phyloP scores from a whole-genome alignment of 176 grass and related monocot species.

The Musa troglodytarum region DNA sequence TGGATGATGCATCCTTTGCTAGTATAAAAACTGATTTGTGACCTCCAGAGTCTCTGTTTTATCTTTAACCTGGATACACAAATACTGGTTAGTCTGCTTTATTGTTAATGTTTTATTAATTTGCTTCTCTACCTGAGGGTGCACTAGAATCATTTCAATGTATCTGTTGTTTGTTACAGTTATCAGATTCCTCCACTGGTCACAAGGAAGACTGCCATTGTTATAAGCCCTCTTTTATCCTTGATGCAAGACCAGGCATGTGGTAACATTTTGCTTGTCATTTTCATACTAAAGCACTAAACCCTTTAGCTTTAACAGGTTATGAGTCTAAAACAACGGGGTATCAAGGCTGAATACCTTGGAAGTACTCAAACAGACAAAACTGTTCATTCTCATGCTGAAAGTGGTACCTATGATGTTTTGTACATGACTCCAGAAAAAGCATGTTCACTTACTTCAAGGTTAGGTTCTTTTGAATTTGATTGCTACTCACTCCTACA shows the following conservation, averaged over 20 bases:
- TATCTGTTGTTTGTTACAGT: conserved; percentile 19
- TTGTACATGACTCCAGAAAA: conserved; percentile 92
- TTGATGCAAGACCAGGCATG: conserved; percentile 87
- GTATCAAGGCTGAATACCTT: conserved; percentile 76
- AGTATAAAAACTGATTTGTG: not conserved
- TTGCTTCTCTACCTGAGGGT: not conserved
- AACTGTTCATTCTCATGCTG: conserved; percentile 35
- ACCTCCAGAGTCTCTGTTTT: not conserved
- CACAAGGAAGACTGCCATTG: conserved; percentile 62
- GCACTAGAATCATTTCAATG: not conserved
- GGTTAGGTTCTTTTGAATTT: conserved; percentile 27
- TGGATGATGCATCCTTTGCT: not conserved
- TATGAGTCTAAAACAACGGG: conserved; percentile 71
- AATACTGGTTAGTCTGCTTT: not conserved
- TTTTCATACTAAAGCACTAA: not conserved
- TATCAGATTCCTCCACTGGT: conserved; percentile 82
- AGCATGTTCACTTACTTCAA: conserved; percentile 60
- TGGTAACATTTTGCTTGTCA: conserved; percentile 4
- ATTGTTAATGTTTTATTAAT: not conserved
- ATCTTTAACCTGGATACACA: not conserved
- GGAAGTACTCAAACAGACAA: conserved; percentile 70
- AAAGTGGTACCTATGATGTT: conserved; percentile 64
- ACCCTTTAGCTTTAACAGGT: conserved; percentile 51
- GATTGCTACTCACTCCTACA: not conserved
- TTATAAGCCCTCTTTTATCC: conserved; percentile 80